Conservation (phyloP, 345 rosid species). For the Salix dunnii region DNA sequence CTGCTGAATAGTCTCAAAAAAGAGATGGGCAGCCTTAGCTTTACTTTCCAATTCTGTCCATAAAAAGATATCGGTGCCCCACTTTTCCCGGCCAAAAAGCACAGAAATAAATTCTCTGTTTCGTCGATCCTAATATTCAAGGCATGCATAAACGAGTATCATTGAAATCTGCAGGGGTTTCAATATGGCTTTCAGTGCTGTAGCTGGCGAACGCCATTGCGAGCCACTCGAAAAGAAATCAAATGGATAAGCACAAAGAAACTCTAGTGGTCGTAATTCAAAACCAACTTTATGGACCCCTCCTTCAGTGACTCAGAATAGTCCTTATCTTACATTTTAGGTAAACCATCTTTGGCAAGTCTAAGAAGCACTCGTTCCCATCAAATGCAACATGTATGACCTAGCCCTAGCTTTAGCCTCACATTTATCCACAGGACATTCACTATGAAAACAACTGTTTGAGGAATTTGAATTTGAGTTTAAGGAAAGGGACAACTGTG, state of each 20-base stretch:
- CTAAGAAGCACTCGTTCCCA: neutral
- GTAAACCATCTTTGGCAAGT: neutral
- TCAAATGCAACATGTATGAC: neutral
- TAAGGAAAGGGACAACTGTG: constrained; percentile 13
- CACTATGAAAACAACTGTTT: neutral
- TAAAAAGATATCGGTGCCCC: neutral
- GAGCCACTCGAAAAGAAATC: neutral
- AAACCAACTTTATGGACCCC: constrained; percentile 3
- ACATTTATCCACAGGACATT: neutral
- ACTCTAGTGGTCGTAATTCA: constrained; percentile 14
- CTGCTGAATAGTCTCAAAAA: neutral
- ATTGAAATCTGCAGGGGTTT: neutral
- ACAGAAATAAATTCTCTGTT: neutral
- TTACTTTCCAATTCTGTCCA: neutral
- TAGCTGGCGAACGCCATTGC: neutral
- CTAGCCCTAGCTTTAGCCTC: neutral
- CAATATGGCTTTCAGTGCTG: neutral
- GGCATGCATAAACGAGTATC: neutral
- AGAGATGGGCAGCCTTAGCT: neutral
- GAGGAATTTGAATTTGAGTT: constrained; percentile 4
- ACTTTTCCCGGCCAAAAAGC: neutral
- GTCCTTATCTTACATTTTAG: neutral
- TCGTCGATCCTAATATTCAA: neutral
- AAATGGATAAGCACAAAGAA: constrained; percentile 22
- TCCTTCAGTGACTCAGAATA: neutral